Conservation (phyloP, 1,284 basidiomycete species). For the Anthracocystis panici-leucophaei region DNA sequence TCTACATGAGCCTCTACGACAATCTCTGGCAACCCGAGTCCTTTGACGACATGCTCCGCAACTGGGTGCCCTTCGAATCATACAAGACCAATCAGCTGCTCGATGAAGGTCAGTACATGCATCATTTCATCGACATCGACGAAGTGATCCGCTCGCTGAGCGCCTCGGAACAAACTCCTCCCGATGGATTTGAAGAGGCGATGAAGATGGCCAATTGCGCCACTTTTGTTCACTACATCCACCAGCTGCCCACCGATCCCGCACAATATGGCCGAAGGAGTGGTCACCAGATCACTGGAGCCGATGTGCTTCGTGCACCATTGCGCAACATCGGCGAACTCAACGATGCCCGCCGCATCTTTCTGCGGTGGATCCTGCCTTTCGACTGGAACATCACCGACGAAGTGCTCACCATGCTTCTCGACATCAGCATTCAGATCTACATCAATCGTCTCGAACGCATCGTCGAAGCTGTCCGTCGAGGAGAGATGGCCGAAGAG, state of each 20-base stretch:
- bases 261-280: conserved; percentile 22
- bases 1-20: conserved; percentile 48
- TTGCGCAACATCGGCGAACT: conserved; percentile 52
- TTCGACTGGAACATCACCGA: conserved; percentile 41
- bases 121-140: conserved; percentile 56
- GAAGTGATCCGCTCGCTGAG: conserved; percentile 39
- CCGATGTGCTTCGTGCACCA: conserved; percentile 30
- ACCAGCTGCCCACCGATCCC: conserved; percentile 42
- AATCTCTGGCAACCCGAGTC: conserved; percentile 38
- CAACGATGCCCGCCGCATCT: conserved; percentile 54
- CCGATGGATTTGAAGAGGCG: conserved; percentile 44
- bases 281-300: conserved; percentile 28
- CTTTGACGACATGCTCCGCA: conserved; percentile 50
- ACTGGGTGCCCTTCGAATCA: conserved; percentile 55
- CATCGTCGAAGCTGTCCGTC: conserved; percentile 17
- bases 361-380: conserved; percentile 55
- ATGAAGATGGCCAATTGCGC: conserved; percentile 61
- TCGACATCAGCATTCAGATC: conserved; percentile 63
- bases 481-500: conserved; percentile 34
- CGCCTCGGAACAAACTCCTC: conserved; percentile 16
- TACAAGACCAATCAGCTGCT: conserved; percentile 59
- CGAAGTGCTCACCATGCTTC: conserved; percentile 48
- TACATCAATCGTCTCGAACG: conserved; percentile 48
- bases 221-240: conserved; percentile 60
- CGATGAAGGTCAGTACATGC: conserved; percentile 47